A percentile compares a stretch with the other conserved stretches of the same genome.
Conservation (phyloP, 495 filamentous ascomycete species). For the Elasticomyces elasticus region DNA sequence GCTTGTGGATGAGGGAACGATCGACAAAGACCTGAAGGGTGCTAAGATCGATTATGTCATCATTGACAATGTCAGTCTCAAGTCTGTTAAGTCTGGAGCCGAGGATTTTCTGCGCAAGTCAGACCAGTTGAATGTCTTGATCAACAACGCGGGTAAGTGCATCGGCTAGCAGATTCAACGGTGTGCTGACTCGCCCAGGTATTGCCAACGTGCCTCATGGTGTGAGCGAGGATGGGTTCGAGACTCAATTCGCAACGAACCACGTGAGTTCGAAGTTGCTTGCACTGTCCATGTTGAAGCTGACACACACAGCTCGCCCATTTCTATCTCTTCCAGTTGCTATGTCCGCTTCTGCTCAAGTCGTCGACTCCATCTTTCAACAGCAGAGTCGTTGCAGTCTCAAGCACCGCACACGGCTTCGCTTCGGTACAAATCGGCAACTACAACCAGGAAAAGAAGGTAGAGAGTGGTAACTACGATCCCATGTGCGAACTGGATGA, state of each 20-base stretch:
- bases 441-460: conserved; percentile 28
- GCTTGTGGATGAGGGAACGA: conserved; percentile 13
- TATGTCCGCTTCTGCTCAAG: conserved; percentile 35
- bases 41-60: conserved; percentile 27
- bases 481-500: conserved; percentile 10
- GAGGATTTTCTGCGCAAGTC: conserved; percentile 16
- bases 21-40: conserved; percentile 1
- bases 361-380: conserved; percentile 31
- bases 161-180: too few relatives aligned
- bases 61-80: conserved; percentile 26
- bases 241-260: conserved; percentile 41
- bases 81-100: conserved; percentile 20
- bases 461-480: background rate
- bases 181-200: background rate
- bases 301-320: conserved; percentile 31
- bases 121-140: conserved; percentile 24
- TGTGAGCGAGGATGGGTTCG: conserved; percentile 38
- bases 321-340: conserved; percentile 43
- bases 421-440: conserved; percentile 26
- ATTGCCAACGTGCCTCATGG: conserved; percentile 11
- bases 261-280: conserved; percentile 19
- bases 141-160: conserved; percentile 26
- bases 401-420: conserved; percentile 33
- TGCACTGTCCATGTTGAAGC: background rate
- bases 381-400: conserved; percentile 37